Percentiles rank a stretch among this genome's conserved stretches.
phyloP scores from a whole-genome alignment of 139 green algal genomes.

The Chlamydomonas incerta region DNA sequence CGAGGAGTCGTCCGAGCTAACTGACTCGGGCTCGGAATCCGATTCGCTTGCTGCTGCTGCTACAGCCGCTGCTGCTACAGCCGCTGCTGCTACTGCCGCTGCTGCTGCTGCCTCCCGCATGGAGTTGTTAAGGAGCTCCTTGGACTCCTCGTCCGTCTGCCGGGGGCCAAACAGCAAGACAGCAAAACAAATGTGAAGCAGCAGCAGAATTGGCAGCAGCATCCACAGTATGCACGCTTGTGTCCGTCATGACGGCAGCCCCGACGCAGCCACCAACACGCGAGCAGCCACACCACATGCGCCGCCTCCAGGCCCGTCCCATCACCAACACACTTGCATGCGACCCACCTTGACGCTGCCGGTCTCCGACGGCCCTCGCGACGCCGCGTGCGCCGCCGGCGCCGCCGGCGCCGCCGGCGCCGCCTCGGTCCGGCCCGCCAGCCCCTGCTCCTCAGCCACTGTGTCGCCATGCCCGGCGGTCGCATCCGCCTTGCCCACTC shows the following conservation, averaged over 20 bases:
- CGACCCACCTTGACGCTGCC: conserved; percentile 29
- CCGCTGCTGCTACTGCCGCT: not conserved
- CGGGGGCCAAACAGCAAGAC: too few relatives aligned
- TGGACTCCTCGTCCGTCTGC: conserved; percentile 36
- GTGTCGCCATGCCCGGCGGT: not conserved
- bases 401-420: not conserved
- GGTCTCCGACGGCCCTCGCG: conserved; percentile 5
- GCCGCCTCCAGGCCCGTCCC: not conserved
- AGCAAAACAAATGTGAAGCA: too few relatives aligned
- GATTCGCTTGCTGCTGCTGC: not conserved
- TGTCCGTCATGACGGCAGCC: not conserved
- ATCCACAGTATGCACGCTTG: too few relatives aligned
- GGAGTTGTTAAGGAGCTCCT: not conserved
- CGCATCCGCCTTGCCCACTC: too few relatives aligned
- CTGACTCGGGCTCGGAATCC: not conserved
- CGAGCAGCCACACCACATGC: not conserved
- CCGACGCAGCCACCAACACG: not conserved
- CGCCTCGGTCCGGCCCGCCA: not conserved
- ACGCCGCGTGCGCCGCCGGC: not conserved
- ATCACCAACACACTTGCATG: not conserved
- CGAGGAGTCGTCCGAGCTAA: not conserved
- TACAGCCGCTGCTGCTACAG: not conserved
- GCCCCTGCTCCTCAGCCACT: conserved; percentile 22
- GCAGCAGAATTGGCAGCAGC: too few relatives aligned
- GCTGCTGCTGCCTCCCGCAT: conserved; percentile 16